Evolutionary conservation across 495 filamentous ascomycete genomes (phyloP).

Genomic region (Talaromyces nanjingensis): DNA sequence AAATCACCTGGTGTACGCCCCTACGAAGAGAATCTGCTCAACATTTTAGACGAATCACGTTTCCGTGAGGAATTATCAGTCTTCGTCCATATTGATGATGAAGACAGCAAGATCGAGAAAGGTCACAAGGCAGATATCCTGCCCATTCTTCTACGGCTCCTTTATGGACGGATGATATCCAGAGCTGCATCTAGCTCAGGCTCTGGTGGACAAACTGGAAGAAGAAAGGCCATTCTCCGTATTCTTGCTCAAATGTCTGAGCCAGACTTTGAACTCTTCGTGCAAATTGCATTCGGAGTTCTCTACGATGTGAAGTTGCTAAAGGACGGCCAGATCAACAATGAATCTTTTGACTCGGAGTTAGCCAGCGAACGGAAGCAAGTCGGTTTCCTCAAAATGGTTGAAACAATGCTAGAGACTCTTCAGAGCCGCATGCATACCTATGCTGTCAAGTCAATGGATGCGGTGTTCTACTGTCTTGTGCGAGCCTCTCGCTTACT

Average conservation of each 20-base stretch:
- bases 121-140: slow-evolving; percentile 66
- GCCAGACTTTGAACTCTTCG: slow-evolving; percentile 66
- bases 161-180: slow-evolving; percentile 84
- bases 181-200: slow-evolving; percentile 54
- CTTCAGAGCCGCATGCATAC: slow-evolving; percentile 61
- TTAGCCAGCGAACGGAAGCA: slow-evolving; percentile 65
- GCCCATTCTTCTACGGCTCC: slow-evolving; percentile 76
- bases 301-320: slow-evolving; percentile 53
- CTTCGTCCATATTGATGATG: slow-evolving; percentile 63
- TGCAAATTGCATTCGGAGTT: slow-evolving; percentile 72
- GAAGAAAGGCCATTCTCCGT: slow-evolving; percentile 58
- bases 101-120: slow-evolving; percentile 66
- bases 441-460: slow-evolving; percentile 56
- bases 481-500: slow-evolving; percentile 60
- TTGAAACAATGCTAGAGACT: slow-evolving; percentile 78
- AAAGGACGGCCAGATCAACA: slow-evolving; percentile 42
- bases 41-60: slow-evolving; percentile 81
- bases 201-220: slow-evolving; percentile 53
- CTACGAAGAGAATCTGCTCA: slow-evolving; percentile 82
- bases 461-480: slow-evolving; percentile 72
- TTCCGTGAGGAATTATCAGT: slow-evolving; percentile 89
- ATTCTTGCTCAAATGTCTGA: slow-evolving; percentile 53
- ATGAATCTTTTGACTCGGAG: slow-evolving; percentile 43
- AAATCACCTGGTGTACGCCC: slow-evolving; percentile 65
- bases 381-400: slow-evolving; percentile 81